phyloP scores from a whole-genome alignment of 1,284 basidiomycete genomes.

The Earliella scabrosa region DNA sequence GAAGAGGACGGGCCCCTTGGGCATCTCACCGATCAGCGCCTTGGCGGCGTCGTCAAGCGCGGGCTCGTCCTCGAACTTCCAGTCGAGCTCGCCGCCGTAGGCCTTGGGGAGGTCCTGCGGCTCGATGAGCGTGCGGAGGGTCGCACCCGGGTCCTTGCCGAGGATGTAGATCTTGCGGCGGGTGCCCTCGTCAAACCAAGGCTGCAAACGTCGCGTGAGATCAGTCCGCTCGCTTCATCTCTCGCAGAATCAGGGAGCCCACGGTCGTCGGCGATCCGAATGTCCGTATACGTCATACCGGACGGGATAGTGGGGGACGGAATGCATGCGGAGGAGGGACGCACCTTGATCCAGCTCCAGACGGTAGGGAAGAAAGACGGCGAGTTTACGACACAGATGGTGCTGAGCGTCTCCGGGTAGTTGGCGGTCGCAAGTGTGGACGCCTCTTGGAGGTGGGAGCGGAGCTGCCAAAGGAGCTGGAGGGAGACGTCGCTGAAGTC shows the following conservation, averaged over 20 bases:
- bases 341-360: conserved; percentile 80
- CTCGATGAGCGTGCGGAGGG: conserved; percentile 57
- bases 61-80: conserved; percentile 67
- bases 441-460: conserved; percentile 74
- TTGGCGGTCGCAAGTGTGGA: conserved; percentile 75
- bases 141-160: conserved; percentile 55
- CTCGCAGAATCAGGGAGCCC: no score
- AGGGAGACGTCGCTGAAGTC: conserved; percentile 69
- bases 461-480: conserved; percentile 66
- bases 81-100: conserved; percentile 74
- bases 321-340: conserved; percentile 7
- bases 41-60: conserved; percentile 55
- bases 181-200: conserved; percentile 80
- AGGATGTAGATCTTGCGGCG: conserved; percentile 73
- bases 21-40: conserved; percentile 47
- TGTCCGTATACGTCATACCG: no score
- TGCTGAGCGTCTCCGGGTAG: conserved; percentile 76
- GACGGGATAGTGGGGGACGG: background rate
- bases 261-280: no score
- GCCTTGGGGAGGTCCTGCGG: conserved; percentile 58
- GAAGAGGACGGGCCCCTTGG: conserved; percentile 57
- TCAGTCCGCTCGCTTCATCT: no score
- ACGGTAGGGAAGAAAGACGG: conserved; percentile 78
- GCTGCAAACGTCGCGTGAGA: conserved; percentile 36
- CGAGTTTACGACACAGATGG: conserved; percentile 72